Percentiles rank a stretch among this genome's conserved stretches.
Conservation (phyloP, 768 basidiomycete species). For the Pholiota molesta region DNA sequence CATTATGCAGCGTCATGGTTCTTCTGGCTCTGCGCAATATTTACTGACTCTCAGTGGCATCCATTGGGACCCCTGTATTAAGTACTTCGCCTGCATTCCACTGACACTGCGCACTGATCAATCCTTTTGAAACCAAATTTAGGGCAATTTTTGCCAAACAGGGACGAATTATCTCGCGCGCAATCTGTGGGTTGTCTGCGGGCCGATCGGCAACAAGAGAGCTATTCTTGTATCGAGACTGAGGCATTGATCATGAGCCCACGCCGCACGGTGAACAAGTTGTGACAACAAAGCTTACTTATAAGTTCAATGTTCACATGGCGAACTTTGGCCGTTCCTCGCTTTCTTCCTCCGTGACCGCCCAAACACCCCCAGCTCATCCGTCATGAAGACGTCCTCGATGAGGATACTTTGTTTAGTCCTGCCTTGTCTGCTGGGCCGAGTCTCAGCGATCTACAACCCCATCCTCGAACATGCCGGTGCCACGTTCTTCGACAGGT, state of each 20-base stretch:
- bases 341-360: not conserved
- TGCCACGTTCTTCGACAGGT: conserved; percentile 53
- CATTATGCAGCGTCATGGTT: too few species aligned
- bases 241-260: not conserved
- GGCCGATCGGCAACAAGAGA: not conserved
- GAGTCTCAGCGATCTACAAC: conserved; percentile 28
- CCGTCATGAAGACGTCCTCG: not conserved
- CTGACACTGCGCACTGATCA: not conserved
- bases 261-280: not conserved
- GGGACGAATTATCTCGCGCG: not conserved
- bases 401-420: not conserved
- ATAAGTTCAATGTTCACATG: not conserved
- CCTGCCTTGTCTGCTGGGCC: conserved; percentile 5
- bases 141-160: not conserved
- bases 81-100: too few species aligned
- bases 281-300: not conserved
- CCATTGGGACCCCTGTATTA: too few species aligned
- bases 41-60: not conserved
- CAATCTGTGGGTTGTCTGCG: not conserved
- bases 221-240: not conserved
- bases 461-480: conserved; percentile 51
- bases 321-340: not conserved
- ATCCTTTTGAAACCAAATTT: not conserved
- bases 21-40: not conserved
- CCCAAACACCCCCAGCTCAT: not conserved